Conservation (phyloP, 768 basidiomycete genomes). For the Podaxis carcinomalis region DNA sequence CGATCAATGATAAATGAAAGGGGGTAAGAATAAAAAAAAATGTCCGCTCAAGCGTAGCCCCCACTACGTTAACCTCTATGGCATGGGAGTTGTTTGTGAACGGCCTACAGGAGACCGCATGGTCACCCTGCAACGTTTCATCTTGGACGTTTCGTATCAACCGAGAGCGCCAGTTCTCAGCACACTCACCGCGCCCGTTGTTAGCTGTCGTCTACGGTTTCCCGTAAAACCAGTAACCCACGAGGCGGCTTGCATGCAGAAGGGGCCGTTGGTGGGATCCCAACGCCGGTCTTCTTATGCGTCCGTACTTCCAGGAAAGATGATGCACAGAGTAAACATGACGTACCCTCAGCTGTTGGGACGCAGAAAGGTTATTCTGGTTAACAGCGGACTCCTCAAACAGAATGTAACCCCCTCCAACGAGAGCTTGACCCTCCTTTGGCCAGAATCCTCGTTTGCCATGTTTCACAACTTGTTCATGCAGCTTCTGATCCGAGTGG, state of each 20-base stretch:
- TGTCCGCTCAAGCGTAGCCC: constrained; percentile 93
- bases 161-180: constrained; percentile 47
- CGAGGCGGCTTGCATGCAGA: constrained; percentile 20
- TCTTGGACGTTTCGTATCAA: constrained; percentile 97
- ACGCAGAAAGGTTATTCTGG: constrained; percentile 44
- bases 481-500: constrained; percentile 82
- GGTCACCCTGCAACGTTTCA: constrained; percentile 26
- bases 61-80: constrained; percentile 60
- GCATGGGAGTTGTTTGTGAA: constrained; percentile 86
- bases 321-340: constrained; percentile 12
- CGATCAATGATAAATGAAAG: neutral
- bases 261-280: constrained; percentile 49
- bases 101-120: constrained; percentile 28
- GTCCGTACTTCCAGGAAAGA: constrained; percentile 41
- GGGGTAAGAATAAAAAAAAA: constrained; percentile 23
- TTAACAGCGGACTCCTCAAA: constrained; percentile 62
- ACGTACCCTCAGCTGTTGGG: constrained; percentile 55
- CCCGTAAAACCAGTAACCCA: constrained; percentile 11
- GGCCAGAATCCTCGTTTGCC: constrained; percentile 79
- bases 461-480: constrained; percentile 60
- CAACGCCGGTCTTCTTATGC: constrained; percentile 93
- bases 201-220: constrained; percentile 11
- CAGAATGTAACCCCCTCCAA: constrained; percentile 87
- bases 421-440: constrained; percentile 60
- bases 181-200: constrained; percentile 22